phyloP scores from a whole-genome alignment of 2,329 filamentous ascomycete genomes.

The Xylariaceae sp. region DNA sequence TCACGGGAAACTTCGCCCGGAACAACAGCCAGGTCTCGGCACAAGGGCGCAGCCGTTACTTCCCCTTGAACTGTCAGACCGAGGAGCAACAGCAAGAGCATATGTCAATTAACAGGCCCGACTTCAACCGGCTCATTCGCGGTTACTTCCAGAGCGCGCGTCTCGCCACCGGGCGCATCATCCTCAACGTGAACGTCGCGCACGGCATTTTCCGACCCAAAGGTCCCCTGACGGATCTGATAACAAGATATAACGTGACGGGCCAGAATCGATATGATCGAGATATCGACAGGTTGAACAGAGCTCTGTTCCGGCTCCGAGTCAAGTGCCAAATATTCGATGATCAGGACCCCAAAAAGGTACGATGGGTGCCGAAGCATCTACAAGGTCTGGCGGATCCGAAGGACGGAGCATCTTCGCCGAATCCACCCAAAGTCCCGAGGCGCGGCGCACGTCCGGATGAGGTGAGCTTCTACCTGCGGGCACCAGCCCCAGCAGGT shows the following conservation, averaged over 20 bases:
- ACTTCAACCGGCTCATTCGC: constrained; percentile 39
- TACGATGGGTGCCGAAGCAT: constrained; percentile 20
- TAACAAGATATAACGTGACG: constrained; percentile 18
- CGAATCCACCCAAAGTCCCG: constrained; percentile 28
- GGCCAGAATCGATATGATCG: too few relatives aligned
- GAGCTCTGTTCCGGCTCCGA: constrained; percentile 20
- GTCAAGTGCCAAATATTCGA: constrained; percentile 20
- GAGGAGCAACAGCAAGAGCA: constrained; percentile 12
- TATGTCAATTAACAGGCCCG: not conserved
- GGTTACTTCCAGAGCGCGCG: constrained; percentile 54
- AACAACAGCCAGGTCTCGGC: constrained; percentile 34
- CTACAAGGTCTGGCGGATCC: constrained; percentile 29
- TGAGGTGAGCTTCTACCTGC: constrained; percentile 33
- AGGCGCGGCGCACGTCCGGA: constrained; percentile 23
- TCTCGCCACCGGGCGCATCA: constrained; percentile 47
- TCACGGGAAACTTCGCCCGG: constrained; percentile 44
- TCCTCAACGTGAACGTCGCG: constrained; percentile 52
- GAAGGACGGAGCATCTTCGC: constrained; percentile 27
- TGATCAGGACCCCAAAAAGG: constrained; percentile 14
- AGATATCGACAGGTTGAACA: constrained; percentile 8
- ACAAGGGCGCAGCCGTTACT: constrained; percentile 46
- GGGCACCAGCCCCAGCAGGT: constrained; percentile 24
- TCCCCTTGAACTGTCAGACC: constrained; percentile 35
- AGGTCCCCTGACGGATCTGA: constrained; percentile 35
- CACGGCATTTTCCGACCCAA: constrained; percentile 47